Evolutionary conservation across 1,284 basidiomycete species (phyloP).

Genomic region (Ustilago curta): DNA sequence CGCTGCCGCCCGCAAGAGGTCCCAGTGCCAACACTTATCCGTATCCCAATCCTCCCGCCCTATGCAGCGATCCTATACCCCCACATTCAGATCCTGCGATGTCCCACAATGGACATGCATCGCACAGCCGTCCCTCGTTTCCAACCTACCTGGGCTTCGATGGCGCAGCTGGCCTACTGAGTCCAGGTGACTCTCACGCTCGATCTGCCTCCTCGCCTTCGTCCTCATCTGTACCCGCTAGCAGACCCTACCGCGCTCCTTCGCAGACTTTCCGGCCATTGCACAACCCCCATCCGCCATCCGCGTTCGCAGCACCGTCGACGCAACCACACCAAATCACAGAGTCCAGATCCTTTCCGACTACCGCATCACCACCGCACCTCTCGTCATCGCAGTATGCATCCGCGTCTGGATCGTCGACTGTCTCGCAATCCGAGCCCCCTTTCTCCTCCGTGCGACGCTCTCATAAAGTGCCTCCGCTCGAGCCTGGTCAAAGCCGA

Average conservation of each 20-base stretch:
- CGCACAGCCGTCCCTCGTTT: conserved; percentile 34
- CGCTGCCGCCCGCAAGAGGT: background rate
- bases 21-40: background rate
- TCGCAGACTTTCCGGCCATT: conserved; percentile 24
- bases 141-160: conserved; percentile 51
- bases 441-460: conserved; percentile 1
- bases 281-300: conserved; percentile 25
- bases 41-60: background rate
- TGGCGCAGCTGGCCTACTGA: conserved; percentile 41
- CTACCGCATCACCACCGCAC: conserved; percentile 8
- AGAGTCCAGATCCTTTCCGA: background rate
- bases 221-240: background rate
- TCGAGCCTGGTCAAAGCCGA: conserved; percentile 37
- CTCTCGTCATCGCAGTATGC: conserved; percentile 2
- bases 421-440: background rate
- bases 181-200: conserved; percentile 34
- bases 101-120: conserved; percentile 2
- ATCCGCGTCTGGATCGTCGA: background rate
- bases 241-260: conserved; percentile 16
- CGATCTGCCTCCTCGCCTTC: conserved; percentile 21
- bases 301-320: conserved; percentile 12
- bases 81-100: conserved; percentile 2
- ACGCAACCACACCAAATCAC: conserved; percentile 1
- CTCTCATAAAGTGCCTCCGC: background rate
- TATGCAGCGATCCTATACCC: conserved; percentile 11